Base-by-base conservation (phyloP, 2,329 filamentous ascomycete species). In the Pseudogymnoascus sp. region DNA sequence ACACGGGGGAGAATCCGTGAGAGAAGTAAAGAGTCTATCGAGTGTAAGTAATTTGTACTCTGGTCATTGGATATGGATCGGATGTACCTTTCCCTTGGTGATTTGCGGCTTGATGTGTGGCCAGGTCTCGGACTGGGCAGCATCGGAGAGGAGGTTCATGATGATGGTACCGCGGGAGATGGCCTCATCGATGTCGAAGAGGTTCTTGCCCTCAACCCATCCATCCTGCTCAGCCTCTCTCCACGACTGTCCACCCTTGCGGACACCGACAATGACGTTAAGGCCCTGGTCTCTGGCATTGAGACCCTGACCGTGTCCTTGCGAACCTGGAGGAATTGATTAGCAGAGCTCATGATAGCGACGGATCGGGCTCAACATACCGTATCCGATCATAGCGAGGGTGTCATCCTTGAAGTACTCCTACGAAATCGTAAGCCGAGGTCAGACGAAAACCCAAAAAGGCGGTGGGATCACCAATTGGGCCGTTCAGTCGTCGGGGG, bases 401-500 rank as follows among this genome's bases (percentile, higher is more conserved):
- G 93, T 97, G 80, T 99, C 94, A 81, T 99, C 86, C 86, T 97
- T 97, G 90, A 99, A 99, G 88, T 93, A 99, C 68, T 97, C 91
- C 90, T 96, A 70, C 54, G 38, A 63, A 59, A 62, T 60, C 60
- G 67, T 70, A 59, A 69, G 43, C 25, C 43, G 43, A 50, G 43
- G 43, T 50, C 43, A 25, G 25, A 30, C n/a, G 65, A 63, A 35
- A n/a, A 57, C 38, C 61, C 54, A 9, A 22, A 18, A 47, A 39
- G 25, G 35, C 62, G 37, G 58, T 57, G 54, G 58, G 25, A 28
- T 38, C 38, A 16, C 28, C 18, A 43, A 30, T 58, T 38, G 54
- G 22, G 54, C 54, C 2, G 4, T 58, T 58, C 36, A 18, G n/a
- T 39, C 47, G 47, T 60, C 61, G 57, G 57, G 60, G 62, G 63